Base-by-base conservation (phyloP, 2,329 filamentous ascomycete genomes). In the Arthrinium phaeospermum region DNA sequence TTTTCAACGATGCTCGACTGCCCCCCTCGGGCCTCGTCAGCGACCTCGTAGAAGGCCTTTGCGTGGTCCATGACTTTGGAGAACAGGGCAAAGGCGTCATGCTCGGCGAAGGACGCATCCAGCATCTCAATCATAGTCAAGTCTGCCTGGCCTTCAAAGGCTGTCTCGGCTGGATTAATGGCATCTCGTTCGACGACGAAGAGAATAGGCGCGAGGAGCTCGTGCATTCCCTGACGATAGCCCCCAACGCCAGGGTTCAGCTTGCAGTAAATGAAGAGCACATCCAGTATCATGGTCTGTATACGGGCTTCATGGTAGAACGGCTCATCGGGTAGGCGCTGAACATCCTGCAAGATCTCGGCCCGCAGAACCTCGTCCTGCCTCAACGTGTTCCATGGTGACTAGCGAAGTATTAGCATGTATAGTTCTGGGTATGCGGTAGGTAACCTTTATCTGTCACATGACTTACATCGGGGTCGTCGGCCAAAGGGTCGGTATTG, bases 161-260 rank as follows among this genome's bases (percentile, higher is more conserved):
- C 79, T 67, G 77, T 75, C 3, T 81, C 79, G 3, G 79, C 77
- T 4, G 82, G 81, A 70, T 93, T 88, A 69, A 98, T 85, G 8
- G 95, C 92, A 83, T 99, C 96, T 76, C 92, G 88, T 76, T 95
- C 91, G 7, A 98, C 85, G 1, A 94, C 93, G 88, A 94, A 94
- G 8, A 98, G 85, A 49, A 99, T 91, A 0, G 96, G 95, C 0
- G 96, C 96, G 19, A 98, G 86, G 61, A 99, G 86, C 83, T 99
- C 96, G 80, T 99, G 96, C 96, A 99, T 99, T 14, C 96, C 96
- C 84, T 99, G 96, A n/a, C 96, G 91, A 80, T 99, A 99, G 24
- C 91, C 95, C 22, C 94, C 94, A 71, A 94, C 88, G 76, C 92
- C 91, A 1, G 94, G 94, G 79, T 98, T 94, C 70, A 97, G 88